Conservation (phyloP, 805 yeast species). For the Lipomyces starkeyi region DNA sequence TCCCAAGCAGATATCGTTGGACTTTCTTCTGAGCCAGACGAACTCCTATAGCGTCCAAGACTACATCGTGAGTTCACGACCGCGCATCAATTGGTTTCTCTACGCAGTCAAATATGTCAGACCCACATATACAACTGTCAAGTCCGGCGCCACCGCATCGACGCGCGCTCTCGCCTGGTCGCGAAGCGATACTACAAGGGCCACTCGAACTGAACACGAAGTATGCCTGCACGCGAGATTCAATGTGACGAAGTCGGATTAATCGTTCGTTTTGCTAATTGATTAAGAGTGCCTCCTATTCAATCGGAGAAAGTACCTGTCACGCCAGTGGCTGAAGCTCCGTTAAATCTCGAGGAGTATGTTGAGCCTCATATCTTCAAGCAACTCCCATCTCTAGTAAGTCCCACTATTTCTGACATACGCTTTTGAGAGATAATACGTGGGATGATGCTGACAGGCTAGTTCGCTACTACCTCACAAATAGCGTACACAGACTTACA, state of each 20-base stretch:
- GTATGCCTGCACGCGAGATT: neutral
- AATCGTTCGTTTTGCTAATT: neutral
- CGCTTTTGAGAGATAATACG: neutral
- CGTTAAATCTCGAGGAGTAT: conserved; percentile 19
- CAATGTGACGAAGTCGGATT: neutral
- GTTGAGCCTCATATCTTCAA: conserved; percentile 28
- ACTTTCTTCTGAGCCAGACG: neutral
- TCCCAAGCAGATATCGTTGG: no score
- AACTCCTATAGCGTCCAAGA: neutral
- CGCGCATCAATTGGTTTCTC: neutral
- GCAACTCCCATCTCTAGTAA: conserved; percentile 27
- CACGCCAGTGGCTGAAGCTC: conserved; percentile 31
- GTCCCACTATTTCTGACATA: neutral
- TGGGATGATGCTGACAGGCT: neutral
- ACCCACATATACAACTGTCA: neutral
- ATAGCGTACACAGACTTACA: conserved; percentile 17
- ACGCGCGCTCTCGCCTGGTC: conserved; percentile 28
- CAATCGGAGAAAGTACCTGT: conserved; percentile 11
- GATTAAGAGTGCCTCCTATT: neutral
- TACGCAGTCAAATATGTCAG: neutral
- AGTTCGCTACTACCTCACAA: conserved; percentile 17
- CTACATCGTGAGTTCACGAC: neutral
- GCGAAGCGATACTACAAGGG: conserved; percentile 13
- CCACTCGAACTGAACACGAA: conserved; percentile 18
- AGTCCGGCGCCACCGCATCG: conserved; percentile 15